phyloP scores from a whole-genome alignment of 352 stramenopile genomes.

The Phytophthora citrophthora region DNA sequence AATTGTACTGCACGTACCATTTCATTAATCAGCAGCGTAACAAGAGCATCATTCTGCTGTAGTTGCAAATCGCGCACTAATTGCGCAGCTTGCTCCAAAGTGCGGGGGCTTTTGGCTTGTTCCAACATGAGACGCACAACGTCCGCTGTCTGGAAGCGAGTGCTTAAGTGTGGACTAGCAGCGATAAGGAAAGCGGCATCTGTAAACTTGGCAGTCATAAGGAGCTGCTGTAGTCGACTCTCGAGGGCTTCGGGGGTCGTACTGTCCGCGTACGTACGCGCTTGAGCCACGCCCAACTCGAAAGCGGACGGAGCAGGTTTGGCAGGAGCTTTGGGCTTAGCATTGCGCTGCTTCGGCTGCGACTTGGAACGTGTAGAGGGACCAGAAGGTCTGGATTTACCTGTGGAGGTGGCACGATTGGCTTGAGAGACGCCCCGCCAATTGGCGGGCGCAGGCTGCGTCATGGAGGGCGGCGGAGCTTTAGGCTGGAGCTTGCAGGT shows the following conservation, averaged over 20 bases:
- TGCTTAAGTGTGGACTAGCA: slow-evolving; percentile 44
- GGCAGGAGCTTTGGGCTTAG: slow-evolving; percentile 21
- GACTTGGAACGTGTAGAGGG: slow-evolving; percentile 44
- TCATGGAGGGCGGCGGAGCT: slow-evolving; percentile 24
- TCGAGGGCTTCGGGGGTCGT: slow-evolving; percentile 63
- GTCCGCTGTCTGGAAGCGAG: slow-evolving; percentile 83
- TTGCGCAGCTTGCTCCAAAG: slow-evolving; percentile 64
- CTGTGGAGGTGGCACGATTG: slow-evolving; percentile 10
- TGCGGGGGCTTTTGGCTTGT: slow-evolving; percentile 40
- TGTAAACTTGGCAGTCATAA: slow-evolving; percentile 51
- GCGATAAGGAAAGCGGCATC: slow-evolving; percentile 80
- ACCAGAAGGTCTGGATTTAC: slow-evolving; percentile 19
- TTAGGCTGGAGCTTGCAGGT: not conserved
- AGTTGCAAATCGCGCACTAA: slow-evolving; percentile 82
- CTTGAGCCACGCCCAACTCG: slow-evolving; percentile 45
- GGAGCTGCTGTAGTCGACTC: slow-evolving; percentile 56
- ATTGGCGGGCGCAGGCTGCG: slow-evolving; percentile 40
- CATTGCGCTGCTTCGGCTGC: slow-evolving; percentile 62
- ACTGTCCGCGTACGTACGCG: slow-evolving; percentile 34
- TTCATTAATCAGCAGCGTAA: slow-evolving; percentile 86
- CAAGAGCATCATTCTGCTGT: slow-evolving; percentile 70
- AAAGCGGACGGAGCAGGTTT: slow-evolving; percentile 28
- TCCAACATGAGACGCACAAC: slow-evolving; percentile 82
- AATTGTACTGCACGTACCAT: slow-evolving; percentile 74
- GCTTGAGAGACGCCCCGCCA: slow-evolving; percentile 36